A percentile compares a stretch with the other conserved stretches of the same genome.
Conservation (phyloP, 2,329 filamentous ascomycete genomes). For the Sclerotiophoma versabilis region DNA sequence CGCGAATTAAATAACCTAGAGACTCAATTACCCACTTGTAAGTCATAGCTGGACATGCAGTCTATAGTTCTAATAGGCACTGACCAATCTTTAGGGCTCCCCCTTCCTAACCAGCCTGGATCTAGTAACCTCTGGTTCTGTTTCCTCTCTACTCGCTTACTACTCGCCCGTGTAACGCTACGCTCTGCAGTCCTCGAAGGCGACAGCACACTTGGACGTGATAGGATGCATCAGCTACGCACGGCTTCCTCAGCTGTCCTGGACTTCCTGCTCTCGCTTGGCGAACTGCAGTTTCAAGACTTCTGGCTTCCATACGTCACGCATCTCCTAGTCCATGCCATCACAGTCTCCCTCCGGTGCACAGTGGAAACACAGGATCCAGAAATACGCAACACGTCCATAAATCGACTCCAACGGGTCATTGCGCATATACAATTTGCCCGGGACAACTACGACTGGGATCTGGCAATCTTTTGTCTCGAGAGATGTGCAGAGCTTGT, state of each 20-base stretch:
- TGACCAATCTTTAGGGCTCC: slow-evolving; percentile 26
- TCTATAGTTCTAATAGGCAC: too few relatives aligned
- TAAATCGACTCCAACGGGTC: slow-evolving; percentile 57
- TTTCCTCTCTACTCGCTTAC: slow-evolving; percentile 49
- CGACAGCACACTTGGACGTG: slow-evolving; percentile 30
- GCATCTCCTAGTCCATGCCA: slow-evolving; percentile 61
- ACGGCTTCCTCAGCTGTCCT: slow-evolving; percentile 59
- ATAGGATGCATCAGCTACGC: slow-evolving; percentile 55
- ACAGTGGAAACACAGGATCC: slow-evolving; percentile 59
- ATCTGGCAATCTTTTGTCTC: slow-evolving; percentile 62
- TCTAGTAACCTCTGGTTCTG: slow-evolving; percentile 51
- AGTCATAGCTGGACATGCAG: too few relatives aligned
- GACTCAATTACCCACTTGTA: slow-evolving; percentile 41
- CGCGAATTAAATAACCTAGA: slow-evolving; percentile 45
- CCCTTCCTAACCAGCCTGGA: slow-evolving; percentile 38
- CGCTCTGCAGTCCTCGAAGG: slow-evolving; percentile 38
- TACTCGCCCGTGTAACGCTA: slow-evolving; percentile 49
- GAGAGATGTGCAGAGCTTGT: slow-evolving; percentile 52
- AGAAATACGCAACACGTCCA: slow-evolving; percentile 54
- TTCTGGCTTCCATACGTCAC: slow-evolving; percentile 61
- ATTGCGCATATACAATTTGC: slow-evolving; percentile 57
- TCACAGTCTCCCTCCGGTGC: slow-evolving; percentile 61
- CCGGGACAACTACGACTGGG: slow-evolving; percentile 61
- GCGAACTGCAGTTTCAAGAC: slow-evolving; percentile 57
- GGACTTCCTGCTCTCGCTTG: slow-evolving; percentile 58